These are phyloP conservation scores for Bipolaris oryzae DNA, from an alignment of 2,329 filamentous ascomycete species.

Conservation along the genomic window DNA sequence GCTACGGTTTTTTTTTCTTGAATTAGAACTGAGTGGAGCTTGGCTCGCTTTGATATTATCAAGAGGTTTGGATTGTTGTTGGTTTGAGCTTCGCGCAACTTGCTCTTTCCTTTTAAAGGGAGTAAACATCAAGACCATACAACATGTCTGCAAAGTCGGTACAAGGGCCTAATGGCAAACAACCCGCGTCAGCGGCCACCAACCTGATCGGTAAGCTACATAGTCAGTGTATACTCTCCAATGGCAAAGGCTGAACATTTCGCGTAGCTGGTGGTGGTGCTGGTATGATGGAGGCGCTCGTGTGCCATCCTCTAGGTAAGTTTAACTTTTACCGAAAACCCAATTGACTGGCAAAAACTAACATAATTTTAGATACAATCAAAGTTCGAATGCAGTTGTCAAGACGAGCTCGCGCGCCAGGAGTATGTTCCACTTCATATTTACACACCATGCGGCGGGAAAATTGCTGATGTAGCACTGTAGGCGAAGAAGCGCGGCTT, in stretches of 20 bases:
- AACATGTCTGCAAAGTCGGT: slow-evolving; percentile 66
- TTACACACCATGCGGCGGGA: neutral
- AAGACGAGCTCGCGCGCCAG: slow-evolving; percentile 78
- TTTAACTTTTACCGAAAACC: neutral
- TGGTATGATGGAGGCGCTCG: slow-evolving; percentile 99
- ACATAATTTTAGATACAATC: slow-evolving; percentile 76
- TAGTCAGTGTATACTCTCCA: neutral
- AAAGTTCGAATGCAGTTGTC: slow-evolving; percentile 99
- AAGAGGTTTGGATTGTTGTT: neutral
- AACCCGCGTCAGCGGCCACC: slow-evolving; percentile 82
- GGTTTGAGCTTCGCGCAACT: neutral
- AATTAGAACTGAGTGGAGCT: neutral
- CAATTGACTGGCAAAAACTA: slow-evolving; percentile 9
- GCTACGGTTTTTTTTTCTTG: neutral
- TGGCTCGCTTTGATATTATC: neutral
- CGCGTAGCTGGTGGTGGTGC: slow-evolving; percentile 87
- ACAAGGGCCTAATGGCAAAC: slow-evolving; percentile 67
- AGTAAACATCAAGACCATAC: slow-evolving; percentile 3
- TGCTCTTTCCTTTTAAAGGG: slow-evolving; percentile 1
- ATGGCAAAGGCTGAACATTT: slow-evolving; percentile 20
- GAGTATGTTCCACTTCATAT: slow-evolving; percentile 60
- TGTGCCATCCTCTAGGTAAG: slow-evolving; percentile 88
- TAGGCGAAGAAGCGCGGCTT: slow-evolving; percentile 82
- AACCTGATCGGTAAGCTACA: slow-evolving; percentile 80
- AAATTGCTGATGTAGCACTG: slow-evolving; percentile 12